Evolutionary conservation across 2,329 filamentous ascomycete genomes (phyloP).

Genomic region (Claviceps arundinis): DNA sequence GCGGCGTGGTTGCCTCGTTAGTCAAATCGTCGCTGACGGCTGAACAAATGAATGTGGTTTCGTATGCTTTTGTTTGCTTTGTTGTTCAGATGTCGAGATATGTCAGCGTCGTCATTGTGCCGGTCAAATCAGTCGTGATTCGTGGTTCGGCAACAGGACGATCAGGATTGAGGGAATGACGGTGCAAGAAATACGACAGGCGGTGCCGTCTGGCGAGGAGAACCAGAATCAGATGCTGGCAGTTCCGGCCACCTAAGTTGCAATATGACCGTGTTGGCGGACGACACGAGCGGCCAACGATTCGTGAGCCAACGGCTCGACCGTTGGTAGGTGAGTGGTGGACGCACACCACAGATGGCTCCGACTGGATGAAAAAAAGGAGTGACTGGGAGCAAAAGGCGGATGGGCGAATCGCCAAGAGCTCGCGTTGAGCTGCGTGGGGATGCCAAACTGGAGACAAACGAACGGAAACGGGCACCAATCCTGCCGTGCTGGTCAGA

Average conservation of each 20-base stretch:
- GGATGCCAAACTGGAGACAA: background rate
- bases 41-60: slow-evolving; percentile 7
- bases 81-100: background rate
- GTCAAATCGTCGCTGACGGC: background rate
- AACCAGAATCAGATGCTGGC: background rate
- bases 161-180: background rate
- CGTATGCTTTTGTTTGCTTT: background rate
- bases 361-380: background rate
- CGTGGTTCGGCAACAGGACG: background rate
- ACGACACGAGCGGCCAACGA: background rate
- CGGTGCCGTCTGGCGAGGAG: background rate
- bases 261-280: background rate
- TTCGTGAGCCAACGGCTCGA: background rate
- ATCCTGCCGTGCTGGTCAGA: background rate
- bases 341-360: background rate
- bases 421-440: background rate
- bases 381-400: background rate
- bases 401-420: background rate
- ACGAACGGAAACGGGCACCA: slow-evolving; percentile 3
- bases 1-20: slow-evolving; percentile 1
- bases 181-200: background rate
- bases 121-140: background rate
- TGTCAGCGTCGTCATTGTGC: slow-evolving; percentile 4
- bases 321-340: background rate
- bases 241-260: background rate